These are phyloP conservation scores for Arthroderma sp. DNA, from an alignment of 2,329 filamentous ascomycete species.

Conservation along the genomic window DNA sequence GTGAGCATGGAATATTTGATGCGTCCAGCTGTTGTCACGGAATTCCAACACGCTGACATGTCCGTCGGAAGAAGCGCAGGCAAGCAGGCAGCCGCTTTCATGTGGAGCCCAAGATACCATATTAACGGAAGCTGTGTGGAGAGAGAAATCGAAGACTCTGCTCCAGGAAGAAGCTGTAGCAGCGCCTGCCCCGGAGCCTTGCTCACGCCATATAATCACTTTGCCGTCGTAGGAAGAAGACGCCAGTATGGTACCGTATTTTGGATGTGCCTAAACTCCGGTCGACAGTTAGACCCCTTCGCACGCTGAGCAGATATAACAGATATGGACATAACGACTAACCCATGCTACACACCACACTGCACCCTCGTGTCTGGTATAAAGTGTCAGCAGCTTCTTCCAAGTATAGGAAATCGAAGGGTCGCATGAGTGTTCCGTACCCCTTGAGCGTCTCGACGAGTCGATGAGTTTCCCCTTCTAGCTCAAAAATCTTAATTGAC, in stretches of 20 bases:
- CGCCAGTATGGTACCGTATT: constrained; percentile 95
- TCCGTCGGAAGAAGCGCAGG: constrained; percentile 87
- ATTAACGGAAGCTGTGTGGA: constrained; percentile 94
- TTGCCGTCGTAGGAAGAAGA: constrained; percentile 95
- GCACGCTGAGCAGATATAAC: background rate
- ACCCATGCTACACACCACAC: constrained; percentile 96
- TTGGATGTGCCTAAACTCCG: constrained; percentile 60
- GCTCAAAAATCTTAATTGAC: constrained; percentile 98
- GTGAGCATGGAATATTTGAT: constrained; percentile 81
- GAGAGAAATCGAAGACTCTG: constrained; percentile 80
- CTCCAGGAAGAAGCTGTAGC: constrained; percentile 51
- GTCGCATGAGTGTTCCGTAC: constrained; percentile 35
- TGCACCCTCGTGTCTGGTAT: constrained; percentile 73
- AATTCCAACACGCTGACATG: constrained; percentile 91
- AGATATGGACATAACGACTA: constrained; percentile 14
- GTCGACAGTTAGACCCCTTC: background rate
- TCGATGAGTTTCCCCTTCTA: constrained; percentile 83
- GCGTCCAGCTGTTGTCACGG: constrained; percentile 86
- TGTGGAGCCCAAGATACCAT: constrained; percentile 96
- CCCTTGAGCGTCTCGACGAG: constrained; percentile 89
- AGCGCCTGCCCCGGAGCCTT: constrained; percentile 32
- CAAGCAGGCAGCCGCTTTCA: constrained; percentile 85
- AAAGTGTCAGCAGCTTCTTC: background rate
- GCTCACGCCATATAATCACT: constrained; percentile 96
- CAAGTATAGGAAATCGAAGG: background rate